Base-by-base conservation (phyloP, 176 grass and related monocot species). In the Carex pumila region DNA sequence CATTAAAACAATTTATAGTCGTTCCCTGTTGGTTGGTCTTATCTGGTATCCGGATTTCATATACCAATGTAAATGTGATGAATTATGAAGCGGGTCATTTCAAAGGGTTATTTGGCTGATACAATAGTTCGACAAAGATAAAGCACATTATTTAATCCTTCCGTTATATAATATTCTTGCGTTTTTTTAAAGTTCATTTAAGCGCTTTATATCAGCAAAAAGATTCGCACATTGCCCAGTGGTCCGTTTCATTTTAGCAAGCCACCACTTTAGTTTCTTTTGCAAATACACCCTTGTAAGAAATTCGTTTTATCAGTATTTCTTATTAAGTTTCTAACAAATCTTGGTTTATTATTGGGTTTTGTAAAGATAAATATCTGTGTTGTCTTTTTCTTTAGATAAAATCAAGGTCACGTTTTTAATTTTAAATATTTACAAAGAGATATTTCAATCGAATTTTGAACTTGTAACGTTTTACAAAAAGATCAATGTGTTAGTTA, bases 1-100 rank as follows among this genome's bases (percentile, higher is more conserved):
- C n/a, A 52, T 74, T 74, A 74, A 74, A 74, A 52, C 50, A 31
- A 31, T 76, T 76, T 30, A 55, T 74, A 5, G 49, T 76, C 72
- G 14, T 49, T 53, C 2, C 31, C 71, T 12, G 5, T 53, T 6
- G 19, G 19, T 53, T 3, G 47, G 47, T 50, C 47, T 50, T 8
- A 53, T 71, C 43, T 54, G 3, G 11, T 49, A 71, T 45, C 68
- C 3, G 18, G 37, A 71, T 45, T 71, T 19, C 7, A 67, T 67
- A 17, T 17, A 17, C 65, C 1, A 6, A 1, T 37, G 2, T 25
- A 12, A 62, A 37, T 67, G 64, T 14, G 4, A 37, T 67, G 7
- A 62, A 18, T 21, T 43, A 0, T 21, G 45, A 3, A 9, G 47
- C 21, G 49, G 49, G 72, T 75, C 12, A 13, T 14, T 31, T 76